Conservation (phyloP, 345 rosid genomes). For the Pugionium cornutum region DNA sequence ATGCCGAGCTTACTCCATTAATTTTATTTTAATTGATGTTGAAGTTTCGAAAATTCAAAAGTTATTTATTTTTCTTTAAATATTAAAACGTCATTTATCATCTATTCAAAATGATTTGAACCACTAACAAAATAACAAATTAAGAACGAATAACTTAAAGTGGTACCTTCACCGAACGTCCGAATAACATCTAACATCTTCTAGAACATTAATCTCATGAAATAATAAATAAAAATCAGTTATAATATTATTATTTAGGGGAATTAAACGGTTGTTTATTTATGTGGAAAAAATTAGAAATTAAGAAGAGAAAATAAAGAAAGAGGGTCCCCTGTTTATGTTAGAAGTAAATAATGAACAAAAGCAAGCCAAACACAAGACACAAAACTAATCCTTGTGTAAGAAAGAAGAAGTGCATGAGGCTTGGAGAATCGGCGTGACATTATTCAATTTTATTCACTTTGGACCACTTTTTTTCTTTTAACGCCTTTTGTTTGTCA, state of each 20-base stretch:
- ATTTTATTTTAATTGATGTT: too few species aligned
- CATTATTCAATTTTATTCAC: constrained; percentile 44
- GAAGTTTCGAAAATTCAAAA: too few species aligned
- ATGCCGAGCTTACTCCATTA: too few species aligned
- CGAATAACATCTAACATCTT: constrained; percentile 3
- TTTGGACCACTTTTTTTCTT: constrained; percentile 43
- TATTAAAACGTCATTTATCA: too few species aligned
- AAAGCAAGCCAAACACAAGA: constrained; percentile 27
- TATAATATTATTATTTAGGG: constrained; percentile 1
- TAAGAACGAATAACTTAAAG: not conserved
- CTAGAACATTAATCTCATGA: constrained; percentile 14
- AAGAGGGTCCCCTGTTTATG: constrained; percentile 31
- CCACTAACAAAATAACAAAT: too few species aligned
- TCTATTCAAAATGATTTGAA: too few species aligned
- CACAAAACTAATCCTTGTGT: constrained; percentile 34
- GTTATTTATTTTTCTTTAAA: too few species aligned
- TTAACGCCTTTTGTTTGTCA: constrained; percentile 45
- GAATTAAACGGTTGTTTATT: not conserved
- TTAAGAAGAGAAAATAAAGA: not conserved
- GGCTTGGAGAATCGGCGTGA: constrained; percentile 44
- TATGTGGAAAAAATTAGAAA: not conserved
- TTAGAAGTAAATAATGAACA: constrained; percentile 34
- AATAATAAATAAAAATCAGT: not conserved
- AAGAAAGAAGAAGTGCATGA: constrained; percentile 37
- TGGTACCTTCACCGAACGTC: constrained; percentile 5